Conservation (phyloP, 768 basidiomycete species). For the Albatrellus ellisii region DNA sequence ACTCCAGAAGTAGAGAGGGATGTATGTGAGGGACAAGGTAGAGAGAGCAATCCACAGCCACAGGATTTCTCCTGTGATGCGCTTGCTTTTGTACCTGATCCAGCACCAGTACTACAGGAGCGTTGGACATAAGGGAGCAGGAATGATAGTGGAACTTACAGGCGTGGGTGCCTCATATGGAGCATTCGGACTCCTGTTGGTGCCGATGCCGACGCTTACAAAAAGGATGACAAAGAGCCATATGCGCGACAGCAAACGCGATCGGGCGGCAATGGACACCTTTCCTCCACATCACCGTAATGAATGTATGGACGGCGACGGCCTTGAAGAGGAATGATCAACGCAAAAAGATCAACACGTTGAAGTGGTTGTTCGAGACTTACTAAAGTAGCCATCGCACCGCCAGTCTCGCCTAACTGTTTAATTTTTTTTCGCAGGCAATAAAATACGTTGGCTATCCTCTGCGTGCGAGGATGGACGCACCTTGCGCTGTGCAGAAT, state of each 20-base stretch:
- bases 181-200: not conserved
- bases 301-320: conserved; percentile 28
- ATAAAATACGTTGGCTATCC: not conserved
- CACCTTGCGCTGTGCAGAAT: conserved; percentile 28
- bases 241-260: conserved; percentile 12
- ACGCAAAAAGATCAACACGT: conserved; percentile 12
- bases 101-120: conserved; percentile 27
- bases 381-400: conserved; percentile 29
- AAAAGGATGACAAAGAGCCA: conserved; percentile 19
- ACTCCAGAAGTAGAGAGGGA: conserved; percentile 25
- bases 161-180: conserved; percentile 25
- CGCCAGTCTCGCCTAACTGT: conserved; percentile 29
- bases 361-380: conserved; percentile 4
- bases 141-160: conserved; percentile 11
- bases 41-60: conserved; percentile 32
- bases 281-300: conserved; percentile 23
- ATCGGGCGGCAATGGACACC: conserved; percentile 16
- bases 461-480: not conserved
- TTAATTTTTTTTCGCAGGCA: conserved; percentile 20
- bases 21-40: conserved; percentile 22
- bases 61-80: conserved; percentile 28
- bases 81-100: conserved; percentile 17
- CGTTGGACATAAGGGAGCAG: not conserved
- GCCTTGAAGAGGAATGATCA: conserved; percentile 12
- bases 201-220: conserved; percentile 21